These are phyloP conservation scores for Sugiyamaella castrensis DNA, from an alignment of 1,139 yeast genomes.

Conservation along the genomic window DNA sequence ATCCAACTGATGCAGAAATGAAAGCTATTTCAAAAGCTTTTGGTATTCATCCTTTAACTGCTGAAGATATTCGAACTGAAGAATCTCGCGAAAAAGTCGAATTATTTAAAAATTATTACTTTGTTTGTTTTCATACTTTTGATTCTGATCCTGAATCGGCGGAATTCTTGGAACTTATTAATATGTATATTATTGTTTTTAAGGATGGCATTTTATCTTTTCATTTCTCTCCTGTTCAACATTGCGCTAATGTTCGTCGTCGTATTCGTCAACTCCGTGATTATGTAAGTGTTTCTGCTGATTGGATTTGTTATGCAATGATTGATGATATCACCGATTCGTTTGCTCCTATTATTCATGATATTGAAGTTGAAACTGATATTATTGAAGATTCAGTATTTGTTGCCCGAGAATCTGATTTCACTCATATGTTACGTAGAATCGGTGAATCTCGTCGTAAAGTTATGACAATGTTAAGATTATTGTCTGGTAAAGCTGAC, in stretches of 20 bases:
- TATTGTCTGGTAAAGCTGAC: conserved; percentile 92
- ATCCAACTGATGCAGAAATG: conserved; percentile 96
- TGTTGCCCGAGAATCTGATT: conserved; percentile 59
- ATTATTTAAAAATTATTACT: conserved; percentile 80
- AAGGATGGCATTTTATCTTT: conserved; percentile 79
- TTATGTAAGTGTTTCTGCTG: conserved; percentile 82
- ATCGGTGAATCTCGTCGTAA: conserved; percentile 88
- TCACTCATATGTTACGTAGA: conserved; percentile 60
- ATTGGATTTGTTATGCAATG: conserved; percentile 91
- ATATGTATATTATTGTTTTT: conserved; percentile 84
- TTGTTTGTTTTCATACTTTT: conserved; percentile 90
- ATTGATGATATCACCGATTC: conserved; percentile 94
- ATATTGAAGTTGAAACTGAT: conserved; percentile 87
- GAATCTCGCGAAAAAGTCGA: conserved; percentile 96
- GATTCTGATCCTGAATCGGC: conserved; percentile 65
- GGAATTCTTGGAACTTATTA: conserved; percentile 81
- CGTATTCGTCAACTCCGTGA: conserved; percentile 89
- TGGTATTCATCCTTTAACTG: conserved; percentile 91
- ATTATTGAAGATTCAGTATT: conserved; percentile 84
- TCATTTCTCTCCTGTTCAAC: conserved; percentile 78
- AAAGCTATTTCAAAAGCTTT: conserved; percentile 84
- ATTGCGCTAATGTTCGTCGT: conserved; percentile 83
- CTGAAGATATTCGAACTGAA: conserved; percentile 90
- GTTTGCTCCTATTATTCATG: conserved; percentile 85
- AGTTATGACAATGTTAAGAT: conserved; percentile 88